A percentile compares a stretch with the other conserved stretches of the same genome.
phyloP scores from a whole-genome alignment of 805 yeast genomes.

The Pichia phayaonensis region DNA sequence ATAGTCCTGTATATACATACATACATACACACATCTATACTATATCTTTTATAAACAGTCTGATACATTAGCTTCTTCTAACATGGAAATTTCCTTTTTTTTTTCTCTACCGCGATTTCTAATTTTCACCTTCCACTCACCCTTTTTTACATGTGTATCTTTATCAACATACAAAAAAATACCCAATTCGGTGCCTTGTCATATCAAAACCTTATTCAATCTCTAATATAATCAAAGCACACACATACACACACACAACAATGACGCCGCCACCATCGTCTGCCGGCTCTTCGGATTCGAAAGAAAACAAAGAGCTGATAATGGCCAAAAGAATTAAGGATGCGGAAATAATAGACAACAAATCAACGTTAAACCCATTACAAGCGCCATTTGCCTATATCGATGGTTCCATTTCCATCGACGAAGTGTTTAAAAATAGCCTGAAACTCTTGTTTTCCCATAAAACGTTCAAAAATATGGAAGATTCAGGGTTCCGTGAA shows the following conservation, averaged over 20 bases:
- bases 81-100: background rate
- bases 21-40: background rate
- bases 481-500: constrained; percentile 7
- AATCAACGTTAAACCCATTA: constrained; percentile 5
- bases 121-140: background rate
- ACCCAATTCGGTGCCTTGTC: too few relatives aligned
- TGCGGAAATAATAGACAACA: constrained; percentile 6
- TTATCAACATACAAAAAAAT: too few relatives aligned
- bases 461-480: background rate
- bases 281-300: background rate
- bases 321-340: constrained; percentile 8
- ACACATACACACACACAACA: too few relatives aligned
- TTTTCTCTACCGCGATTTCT: too few relatives aligned
- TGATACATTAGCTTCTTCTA: background rate
- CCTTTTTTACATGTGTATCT: too few relatives aligned
- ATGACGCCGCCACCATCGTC: background rate
- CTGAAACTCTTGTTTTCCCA: background rate
- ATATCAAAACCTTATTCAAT: background rate
- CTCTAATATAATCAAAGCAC: background rate
- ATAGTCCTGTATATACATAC: background rate
- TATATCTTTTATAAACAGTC: background rate
- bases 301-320: background rate
- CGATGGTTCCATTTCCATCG: constrained; percentile 4
- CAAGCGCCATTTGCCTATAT: constrained; percentile 8
- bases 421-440: background rate